Base-by-base conservation (phyloP, 2,329 filamentous ascomycete species). In the Pseudocercospora eumusae region DNA sequence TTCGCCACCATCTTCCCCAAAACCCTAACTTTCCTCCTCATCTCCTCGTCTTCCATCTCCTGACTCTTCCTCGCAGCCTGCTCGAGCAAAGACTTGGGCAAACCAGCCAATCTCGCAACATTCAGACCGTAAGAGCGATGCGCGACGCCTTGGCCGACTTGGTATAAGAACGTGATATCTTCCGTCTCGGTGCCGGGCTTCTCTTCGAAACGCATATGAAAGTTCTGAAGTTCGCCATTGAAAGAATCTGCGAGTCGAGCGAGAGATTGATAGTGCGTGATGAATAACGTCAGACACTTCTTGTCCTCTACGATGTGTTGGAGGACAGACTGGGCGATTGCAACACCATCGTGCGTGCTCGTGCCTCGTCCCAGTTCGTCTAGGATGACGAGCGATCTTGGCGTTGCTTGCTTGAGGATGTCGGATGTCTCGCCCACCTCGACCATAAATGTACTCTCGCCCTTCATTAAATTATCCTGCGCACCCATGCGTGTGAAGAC, bases 381-480 rank as follows among this genome's bases (percentile, higher is more conserved):
- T 5, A 99, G 86, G 49, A 99, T 92, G 64, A 99, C 89, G 6
- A 99, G 84, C 49, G 87, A 91, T 50, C 91, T 86, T 0, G 90
- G 87, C 0, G 92, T 95, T 0, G 93, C 95, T 71, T 91, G 86
- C 73, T 95, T 93, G 23, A 99, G 83, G 69, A 99, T 97, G 64
- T 92, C 88, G 1, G 90, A 88, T 1, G 95, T 98, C 76, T 99
- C 95, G 36, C 88, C 92, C 1, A 99, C 85, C 75, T 99, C 95
- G 59, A 99, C 93, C 92, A 98, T 97, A 79, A 99, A 99, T 11
- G 95, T 99, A 23, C 87, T 91, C 78, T 99, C 95, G 70, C 92
- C 92, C 4, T 91, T 90, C 75, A 98, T 90, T 79, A 99, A 91
- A 74, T 97, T 98, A 78, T 99, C 95, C 69, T 91, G 91, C 2